Percentiles rank a stretch among this genome's conserved stretches.
These are phyloP conservation scores for Sporodiniella umbellata DNA, from an alignment of 371 early-diverging fungal species.

Conservation along the genomic window DNA sequence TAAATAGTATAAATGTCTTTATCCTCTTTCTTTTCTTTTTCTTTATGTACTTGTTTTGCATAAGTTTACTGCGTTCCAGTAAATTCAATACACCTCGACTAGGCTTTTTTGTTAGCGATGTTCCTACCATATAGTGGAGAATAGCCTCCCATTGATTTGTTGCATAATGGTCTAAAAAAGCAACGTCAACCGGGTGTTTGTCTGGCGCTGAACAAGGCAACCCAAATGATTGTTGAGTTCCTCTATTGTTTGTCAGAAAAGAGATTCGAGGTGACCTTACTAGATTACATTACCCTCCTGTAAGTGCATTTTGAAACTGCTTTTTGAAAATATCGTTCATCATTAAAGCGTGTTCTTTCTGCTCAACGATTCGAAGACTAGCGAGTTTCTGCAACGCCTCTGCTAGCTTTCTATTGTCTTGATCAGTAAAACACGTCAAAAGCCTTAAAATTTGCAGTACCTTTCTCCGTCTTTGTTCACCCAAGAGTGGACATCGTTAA, in stretches of 20 bases:
- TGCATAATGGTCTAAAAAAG: slow-evolving; percentile 78
- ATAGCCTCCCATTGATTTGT: slow-evolving; percentile 89
- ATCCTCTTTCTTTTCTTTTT: background rate
- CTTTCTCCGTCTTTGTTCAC: slow-evolving; percentile 50
- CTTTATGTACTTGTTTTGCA: slow-evolving; percentile 54
- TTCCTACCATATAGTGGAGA: slow-evolving; percentile 93
- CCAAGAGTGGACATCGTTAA: slow-evolving; percentile 70
- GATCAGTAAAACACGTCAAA: too few species aligned
- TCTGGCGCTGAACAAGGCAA: slow-evolving; percentile 62
- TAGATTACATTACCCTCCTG: slow-evolving; percentile 71
- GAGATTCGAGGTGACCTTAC: background rate
- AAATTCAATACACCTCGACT: slow-evolving; percentile 78
- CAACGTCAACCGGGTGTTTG: slow-evolving; percentile 65
- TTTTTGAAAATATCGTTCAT: slow-evolving; percentile 73
- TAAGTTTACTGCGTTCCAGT: slow-evolving; percentile 72
- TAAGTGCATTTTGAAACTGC: slow-evolving; percentile 83
- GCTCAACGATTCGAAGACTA: slow-evolving; percentile 65
- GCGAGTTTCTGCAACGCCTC: slow-evolving; percentile 65
- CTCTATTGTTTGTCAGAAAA: slow-evolving; percentile 39
- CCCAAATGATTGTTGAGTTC: slow-evolving; percentile 82
- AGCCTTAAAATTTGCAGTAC: slow-evolving; percentile 22
- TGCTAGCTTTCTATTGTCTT: slow-evolving; percentile 42
- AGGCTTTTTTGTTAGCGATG: slow-evolving; percentile 62
- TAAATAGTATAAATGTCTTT: background rate
- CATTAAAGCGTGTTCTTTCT: slow-evolving; percentile 36